These are phyloP conservation scores for Aureobasidium musti DNA, from an alignment of 2,329 filamentous ascomycete genomes.

Conservation along the genomic window DNA sequence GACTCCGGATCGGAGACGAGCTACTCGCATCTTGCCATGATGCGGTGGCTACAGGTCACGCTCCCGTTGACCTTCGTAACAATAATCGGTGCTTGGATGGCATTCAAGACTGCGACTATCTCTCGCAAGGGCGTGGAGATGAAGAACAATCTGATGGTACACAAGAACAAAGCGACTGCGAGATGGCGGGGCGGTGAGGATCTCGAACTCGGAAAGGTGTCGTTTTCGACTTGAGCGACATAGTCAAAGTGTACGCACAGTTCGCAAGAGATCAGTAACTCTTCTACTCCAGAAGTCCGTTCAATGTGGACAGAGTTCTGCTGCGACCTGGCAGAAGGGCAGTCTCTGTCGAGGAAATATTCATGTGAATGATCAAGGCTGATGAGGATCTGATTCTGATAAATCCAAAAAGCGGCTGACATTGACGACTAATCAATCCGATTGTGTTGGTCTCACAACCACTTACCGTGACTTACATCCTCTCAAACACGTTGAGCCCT, in stretches of 20 bases:
- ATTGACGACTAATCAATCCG: too few relatives aligned
- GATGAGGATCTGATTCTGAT: too few relatives aligned
- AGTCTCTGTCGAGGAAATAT: too few relatives aligned
- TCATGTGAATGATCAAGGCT: too few relatives aligned
- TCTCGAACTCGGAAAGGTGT: not conserved
- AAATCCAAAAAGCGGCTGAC: too few relatives aligned
- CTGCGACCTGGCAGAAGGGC: too few relatives aligned
- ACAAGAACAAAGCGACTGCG: not conserved
- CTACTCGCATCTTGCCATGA: slow-evolving; percentile 40
- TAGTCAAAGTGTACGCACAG: not conserved
- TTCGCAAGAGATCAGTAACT: not conserved
- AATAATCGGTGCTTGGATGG: slow-evolving; percentile 32
- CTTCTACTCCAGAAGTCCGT: not conserved
- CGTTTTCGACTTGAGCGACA: not conserved
- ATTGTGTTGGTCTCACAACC: too few relatives aligned
- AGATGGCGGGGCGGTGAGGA: not conserved
- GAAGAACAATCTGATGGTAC: not conserved
- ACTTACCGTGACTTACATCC: too few relatives aligned
- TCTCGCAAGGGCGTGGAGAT: not conserved
- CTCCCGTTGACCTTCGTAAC: slow-evolving; percentile 45
- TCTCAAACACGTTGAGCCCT: too few relatives aligned
- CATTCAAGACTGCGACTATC: slow-evolving; percentile 31
- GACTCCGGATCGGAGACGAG: slow-evolving; percentile 31
- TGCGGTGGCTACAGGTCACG: slow-evolving; percentile 45
- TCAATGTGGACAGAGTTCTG: too few relatives aligned